Base-by-base conservation (phyloP, 176 grass and related monocot genomes). In the Chloris gayana region DNA sequence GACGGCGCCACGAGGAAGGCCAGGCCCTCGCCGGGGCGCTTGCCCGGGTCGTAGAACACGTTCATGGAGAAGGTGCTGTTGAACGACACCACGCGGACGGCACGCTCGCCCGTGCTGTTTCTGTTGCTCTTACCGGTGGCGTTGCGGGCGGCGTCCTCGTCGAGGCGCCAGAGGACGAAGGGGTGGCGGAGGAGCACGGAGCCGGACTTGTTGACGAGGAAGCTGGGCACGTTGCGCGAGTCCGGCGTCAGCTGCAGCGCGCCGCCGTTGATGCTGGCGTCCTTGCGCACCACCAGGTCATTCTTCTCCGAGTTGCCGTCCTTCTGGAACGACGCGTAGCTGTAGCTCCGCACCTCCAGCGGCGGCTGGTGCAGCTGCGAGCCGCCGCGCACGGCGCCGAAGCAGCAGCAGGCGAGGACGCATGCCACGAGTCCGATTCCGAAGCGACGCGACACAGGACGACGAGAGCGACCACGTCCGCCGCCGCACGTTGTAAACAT, bases 211-310 rank as follows among this genome's bases (percentile, higher is more conserved):
- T 90, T 67, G 31, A 9, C 1, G n/a, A 80, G 47, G 53, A 61
- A 61, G 56, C 0, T 6, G 19, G 1, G 1, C 3, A 0, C 0
- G 82, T 93, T 90, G 1, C 0, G 1, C 15, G 62, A 21, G 82
- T 93, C 91, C 0, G 85, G 87, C 25, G 87, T 83, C 73, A 93
- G 44, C 84, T 93, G 91, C 15, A 93, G 82, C 14, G 91, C 91
- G 44, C 91, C 85, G 25, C 19, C 2, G 56, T 24, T 54, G 82
- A 82, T 61, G n/a, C 2, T 3, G 24, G 91, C 85, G 29, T 49
- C 38, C 6, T 4, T 26, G 41, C n/a, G 64, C 53, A 29, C 1
- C 9, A 0, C 0, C 32, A 88, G 42, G 3, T 54, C 58, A 5
- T 1, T 18, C 46, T 50, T 0, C 1, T 9, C 73, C 35, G 47